phyloP scores from a whole-genome alignment of 495 filamentous ascomycete genomes.

The Aspergillus kassunensis region DNA sequence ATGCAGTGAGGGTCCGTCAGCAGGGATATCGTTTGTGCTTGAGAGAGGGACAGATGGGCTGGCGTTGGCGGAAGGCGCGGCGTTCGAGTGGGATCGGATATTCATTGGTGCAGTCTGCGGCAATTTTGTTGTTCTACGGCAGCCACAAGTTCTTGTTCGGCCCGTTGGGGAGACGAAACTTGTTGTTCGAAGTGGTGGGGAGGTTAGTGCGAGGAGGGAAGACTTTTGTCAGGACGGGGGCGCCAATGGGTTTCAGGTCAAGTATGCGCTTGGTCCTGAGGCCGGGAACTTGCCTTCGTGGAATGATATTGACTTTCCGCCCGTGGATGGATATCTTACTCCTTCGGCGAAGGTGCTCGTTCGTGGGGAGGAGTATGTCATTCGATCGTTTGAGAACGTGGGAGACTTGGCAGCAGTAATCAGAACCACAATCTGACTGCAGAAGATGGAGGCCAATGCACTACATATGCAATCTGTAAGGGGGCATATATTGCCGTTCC shows the following conservation, averaged over 20 bases:
- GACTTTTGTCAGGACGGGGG: conserved; percentile 33
- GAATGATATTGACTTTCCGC: conserved; percentile 13
- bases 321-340: conserved; percentile 9
- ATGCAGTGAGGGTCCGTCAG: conserved; percentile 19
- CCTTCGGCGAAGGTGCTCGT: conserved; percentile 24
- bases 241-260: conserved; percentile 21
- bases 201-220: conserved; percentile 36
- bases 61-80: conserved; percentile 17
- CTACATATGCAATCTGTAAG: too few relatives aligned
- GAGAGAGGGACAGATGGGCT: conserved; percentile 31
- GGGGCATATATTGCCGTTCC: too few relatives aligned
- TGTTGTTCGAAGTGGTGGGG: conserved; percentile 24
- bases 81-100: conserved; percentile 28
- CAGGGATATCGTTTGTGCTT: conserved; percentile 35
- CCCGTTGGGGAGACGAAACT: conserved; percentile 9
- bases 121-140: conserved; percentile 34
- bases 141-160: conserved; percentile 23
- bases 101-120: conserved; percentile 38
- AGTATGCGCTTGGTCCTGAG: conserved; percentile 25
- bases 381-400: conserved; percentile 33
- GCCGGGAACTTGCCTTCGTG: conserved; percentile 26
- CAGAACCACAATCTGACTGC: too few relatives aligned
- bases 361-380: conserved; percentile 25
- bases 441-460: too few relatives aligned
- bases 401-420: too few relatives aligned